Evolutionary conservation across 106 monocot species (phyloP).

Genomic region (Narthecium ossifragum): DNA sequence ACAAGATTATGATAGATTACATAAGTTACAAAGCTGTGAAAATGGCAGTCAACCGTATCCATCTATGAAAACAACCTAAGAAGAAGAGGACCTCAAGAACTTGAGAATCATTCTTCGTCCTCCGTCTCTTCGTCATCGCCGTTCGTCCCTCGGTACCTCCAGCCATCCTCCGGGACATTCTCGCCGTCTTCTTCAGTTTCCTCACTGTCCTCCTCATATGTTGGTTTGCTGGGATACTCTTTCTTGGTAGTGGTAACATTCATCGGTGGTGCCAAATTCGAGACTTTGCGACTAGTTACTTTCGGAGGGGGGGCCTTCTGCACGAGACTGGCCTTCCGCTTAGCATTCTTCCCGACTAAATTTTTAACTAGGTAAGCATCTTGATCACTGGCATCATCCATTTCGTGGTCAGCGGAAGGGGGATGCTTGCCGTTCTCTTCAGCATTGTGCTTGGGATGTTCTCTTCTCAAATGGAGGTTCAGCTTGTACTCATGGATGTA

Average conservation of each 20-base stretch:
- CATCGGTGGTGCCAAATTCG: not conserved
- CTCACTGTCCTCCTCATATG: conserved; percentile 16
- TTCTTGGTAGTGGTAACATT: not conserved
- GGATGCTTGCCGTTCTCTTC: conserved; percentile 33
- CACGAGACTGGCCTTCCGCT: not conserved
- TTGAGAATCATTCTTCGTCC: conserved; percentile 23
- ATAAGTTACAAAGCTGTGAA: too few relatives aligned
- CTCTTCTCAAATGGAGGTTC: conserved; percentile 59
- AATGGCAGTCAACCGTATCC: too few relatives aligned
- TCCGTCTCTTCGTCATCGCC: conserved; percentile 18
- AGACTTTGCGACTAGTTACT: not conserved
- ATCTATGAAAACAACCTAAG: not conserved
- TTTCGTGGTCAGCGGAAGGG: conserved; percentile 8
- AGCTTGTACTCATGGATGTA: conserved; percentile 72
- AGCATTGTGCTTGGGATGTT: conserved; percentile 35
- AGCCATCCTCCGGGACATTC: conserved; percentile 9
- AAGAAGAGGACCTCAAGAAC: not conserved
- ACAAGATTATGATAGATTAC: too few relatives aligned
- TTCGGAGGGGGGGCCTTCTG: conserved; percentile 3
- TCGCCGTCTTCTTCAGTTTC: conserved; percentile 17
- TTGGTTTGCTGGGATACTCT: not conserved
- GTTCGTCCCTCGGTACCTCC: conserved; percentile 1
- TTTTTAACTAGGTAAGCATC: not conserved
- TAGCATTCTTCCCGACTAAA: not conserved
- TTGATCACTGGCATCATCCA: conserved; percentile 25